Conservation (phyloP, 768 basidiomycete species). For the Scleroderma bovista region DNA sequence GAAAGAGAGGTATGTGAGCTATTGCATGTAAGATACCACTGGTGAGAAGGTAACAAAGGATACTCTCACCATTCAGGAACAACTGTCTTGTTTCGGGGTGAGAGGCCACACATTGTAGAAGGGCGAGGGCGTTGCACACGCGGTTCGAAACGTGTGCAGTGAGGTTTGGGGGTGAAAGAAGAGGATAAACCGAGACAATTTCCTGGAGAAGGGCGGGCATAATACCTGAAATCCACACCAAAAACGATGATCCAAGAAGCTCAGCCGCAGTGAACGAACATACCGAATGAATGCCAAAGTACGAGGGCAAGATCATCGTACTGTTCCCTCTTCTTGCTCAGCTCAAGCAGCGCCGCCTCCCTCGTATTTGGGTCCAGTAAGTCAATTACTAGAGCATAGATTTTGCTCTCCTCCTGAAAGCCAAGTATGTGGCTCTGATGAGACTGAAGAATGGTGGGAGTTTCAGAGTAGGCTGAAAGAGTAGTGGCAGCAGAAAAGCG, state of each 20-base stretch:
- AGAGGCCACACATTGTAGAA: slow-evolving; percentile 97
- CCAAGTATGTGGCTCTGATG: slow-evolving; percentile 50
- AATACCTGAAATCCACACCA: slow-evolving; percentile 54
- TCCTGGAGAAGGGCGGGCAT: slow-evolving; percentile 98
- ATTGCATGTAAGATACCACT: slow-evolving; percentile 1
- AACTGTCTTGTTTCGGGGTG: slow-evolving; percentile 94
- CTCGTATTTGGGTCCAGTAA: slow-evolving; percentile 77
- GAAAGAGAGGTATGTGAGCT: slow-evolving; percentile 93
- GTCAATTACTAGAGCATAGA: slow-evolving; percentile 86
- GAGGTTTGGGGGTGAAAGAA: slow-evolving; percentile 90
- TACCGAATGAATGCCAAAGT: slow-evolving; percentile 98
- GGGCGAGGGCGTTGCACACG: slow-evolving; percentile 96
- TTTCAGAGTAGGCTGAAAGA: slow-evolving; percentile 49
- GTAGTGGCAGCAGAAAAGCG: slow-evolving; percentile 20
- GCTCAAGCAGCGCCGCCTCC: slow-evolving; percentile 86
- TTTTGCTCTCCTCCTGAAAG: slow-evolving; percentile 72
- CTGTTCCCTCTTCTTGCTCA: slow-evolving; percentile 98
- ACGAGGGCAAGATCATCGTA: slow-evolving; percentile 98
- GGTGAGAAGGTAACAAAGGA: background rate
- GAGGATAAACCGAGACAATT: slow-evolving; percentile 96
- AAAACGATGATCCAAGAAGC: background rate
- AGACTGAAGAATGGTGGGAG: slow-evolving; percentile 52
- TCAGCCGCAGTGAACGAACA: background rate
- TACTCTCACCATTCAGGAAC: slow-evolving; percentile 78
- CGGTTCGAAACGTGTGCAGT: slow-evolving; percentile 98